Base-by-base conservation (phyloP, 2,329 filamentous ascomycete species). In the Bipolaris zeicola region DNA sequence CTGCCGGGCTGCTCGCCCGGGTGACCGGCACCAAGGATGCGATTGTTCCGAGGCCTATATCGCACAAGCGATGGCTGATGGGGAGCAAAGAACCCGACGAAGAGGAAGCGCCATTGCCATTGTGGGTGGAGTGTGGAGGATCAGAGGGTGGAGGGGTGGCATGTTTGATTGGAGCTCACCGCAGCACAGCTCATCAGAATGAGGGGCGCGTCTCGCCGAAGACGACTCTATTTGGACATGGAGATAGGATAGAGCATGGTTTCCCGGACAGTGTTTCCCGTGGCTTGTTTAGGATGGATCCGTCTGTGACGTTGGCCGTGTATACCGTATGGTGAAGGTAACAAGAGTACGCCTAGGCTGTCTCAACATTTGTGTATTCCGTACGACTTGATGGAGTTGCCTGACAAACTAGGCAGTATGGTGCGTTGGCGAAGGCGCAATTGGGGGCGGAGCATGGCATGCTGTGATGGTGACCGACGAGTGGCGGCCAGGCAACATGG, bases 391-490 rank as follows among this genome's bases (percentile, higher is more conserved):
- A n/a, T 55, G 51, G 51, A 31, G 28, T 34, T 51, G 54, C 46
- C 53, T 52, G 55, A 50, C 37, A 41, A 24, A 41, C 42, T 39
- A 52, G 56, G 50, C 47, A 54, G 18, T 33, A 28, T n/a, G 37
- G 46, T 45, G 46, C 36, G 36, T 22, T 45, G 24, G 51, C 38
- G 33, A 55, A 47, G 46, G 58, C 54, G 41, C 57, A 45, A 59
- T 54, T 60, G 64, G 69, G 70, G 70, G 68, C 70, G 67, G 65
- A 66, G 66, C 67, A 63, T 65, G 60, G 68, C 62, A 65, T 56
- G 54, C 50, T 50, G 43, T 46, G 50, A 62, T 52, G 49, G 46
- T 55, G 62, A 65, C 52, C 63, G 62, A 61, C 52, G 54, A 53
- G 52, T 57, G 49, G 64, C 54, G 60, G 68, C 60, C 26, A 61